These are phyloP conservation scores for Aureobasidium mangrovei DNA, from an alignment of 2,329 filamentous ascomycete genomes.

Conservation along the genomic window DNA sequence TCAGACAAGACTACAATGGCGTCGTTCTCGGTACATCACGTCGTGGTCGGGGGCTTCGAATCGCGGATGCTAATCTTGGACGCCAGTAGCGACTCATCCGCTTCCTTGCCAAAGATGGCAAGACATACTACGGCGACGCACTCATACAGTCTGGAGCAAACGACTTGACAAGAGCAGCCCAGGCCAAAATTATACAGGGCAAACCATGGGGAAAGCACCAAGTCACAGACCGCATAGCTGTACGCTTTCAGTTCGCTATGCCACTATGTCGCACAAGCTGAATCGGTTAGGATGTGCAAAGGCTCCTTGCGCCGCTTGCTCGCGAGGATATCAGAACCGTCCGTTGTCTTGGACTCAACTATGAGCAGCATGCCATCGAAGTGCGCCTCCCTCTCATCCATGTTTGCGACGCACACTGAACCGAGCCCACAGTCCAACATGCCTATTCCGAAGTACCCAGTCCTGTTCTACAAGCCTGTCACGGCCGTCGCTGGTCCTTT, in stretches of 20 bases:
- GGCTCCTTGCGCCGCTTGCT: constrained; percentile 55
- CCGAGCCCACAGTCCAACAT: constrained; percentile 40
- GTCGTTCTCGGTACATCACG: constrained; percentile 12
- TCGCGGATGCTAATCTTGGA: not conserved
- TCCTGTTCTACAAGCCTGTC: constrained; percentile 63
- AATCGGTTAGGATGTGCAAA: constrained; percentile 31
- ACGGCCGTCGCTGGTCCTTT: constrained; percentile 55
- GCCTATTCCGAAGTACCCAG: constrained; percentile 58
- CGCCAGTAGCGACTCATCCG: constrained; percentile 56
- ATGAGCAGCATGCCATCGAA: constrained; percentile 51
- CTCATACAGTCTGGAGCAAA: constrained; percentile 53
- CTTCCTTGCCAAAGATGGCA: constrained; percentile 59
- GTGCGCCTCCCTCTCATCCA: not conserved
- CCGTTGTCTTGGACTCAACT: constrained; percentile 63
- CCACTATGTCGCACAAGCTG: not conserved
- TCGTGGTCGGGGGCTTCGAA: not conserved
- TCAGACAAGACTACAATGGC: not conserved
- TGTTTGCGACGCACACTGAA: not conserved
- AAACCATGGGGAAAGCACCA: constrained; percentile 57
- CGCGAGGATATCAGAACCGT: constrained; percentile 56
- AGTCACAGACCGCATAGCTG: constrained; percentile 52
- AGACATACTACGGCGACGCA: constrained; percentile 65
- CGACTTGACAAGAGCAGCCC: constrained; percentile 52
- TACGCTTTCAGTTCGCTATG: constrained; percentile 1
- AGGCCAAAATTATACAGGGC: constrained; percentile 55